Base-by-base conservation (phyloP, 306 rosid species). In the Sechiopsis laciniata region DNA sequence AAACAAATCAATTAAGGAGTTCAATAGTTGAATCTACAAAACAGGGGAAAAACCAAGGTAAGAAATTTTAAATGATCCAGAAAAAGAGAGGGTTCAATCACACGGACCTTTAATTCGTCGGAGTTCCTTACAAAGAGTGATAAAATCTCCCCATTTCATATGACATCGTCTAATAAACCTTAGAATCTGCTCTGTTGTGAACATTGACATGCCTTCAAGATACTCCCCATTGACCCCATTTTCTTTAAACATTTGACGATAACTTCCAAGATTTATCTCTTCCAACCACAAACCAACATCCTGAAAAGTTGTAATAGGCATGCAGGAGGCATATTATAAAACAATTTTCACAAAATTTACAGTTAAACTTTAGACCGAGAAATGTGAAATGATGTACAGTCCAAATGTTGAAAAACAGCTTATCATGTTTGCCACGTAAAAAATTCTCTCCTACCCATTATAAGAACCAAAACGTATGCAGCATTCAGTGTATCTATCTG, bases 251-350 rank as follows among this genome's bases (percentile, higher is more conserved):
- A 83, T 91, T 79, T 86, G 96, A 64, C 97, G 84, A 80, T 94
- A 94, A 72, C 91, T 77, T 77, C 99, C 99, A 54, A 94, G 90
- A 80, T 88, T 89, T 82, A 94, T 94, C 79, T 86, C 90, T 83
- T 94, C 99, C 86, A 94, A 82, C 99, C 99, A 94, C 87, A 94
- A 69, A 65, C 99, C 99, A 74, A 94, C 99, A 91, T 94, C 99
- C 99, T 94, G 85, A 56, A 7, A 76, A 55, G 3, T 26, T 29
- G 19, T n/a, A 72, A 35, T 14, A 2, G n/a, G 71, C 57, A 45
- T 59, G 54, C 9, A 17, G 65, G 54, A 55, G 52, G 37, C 55
- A 56, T 10, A 56, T 57, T 57, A 73, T 35, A 35, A 37, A 29
- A 5, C 61, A 15, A 53, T 4, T 71, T 53, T 52, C 10, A 54